Evolutionary conservation across 352 stramenopile species (phyloP).

Genomic region (Globisporangium barbulae): DNA sequence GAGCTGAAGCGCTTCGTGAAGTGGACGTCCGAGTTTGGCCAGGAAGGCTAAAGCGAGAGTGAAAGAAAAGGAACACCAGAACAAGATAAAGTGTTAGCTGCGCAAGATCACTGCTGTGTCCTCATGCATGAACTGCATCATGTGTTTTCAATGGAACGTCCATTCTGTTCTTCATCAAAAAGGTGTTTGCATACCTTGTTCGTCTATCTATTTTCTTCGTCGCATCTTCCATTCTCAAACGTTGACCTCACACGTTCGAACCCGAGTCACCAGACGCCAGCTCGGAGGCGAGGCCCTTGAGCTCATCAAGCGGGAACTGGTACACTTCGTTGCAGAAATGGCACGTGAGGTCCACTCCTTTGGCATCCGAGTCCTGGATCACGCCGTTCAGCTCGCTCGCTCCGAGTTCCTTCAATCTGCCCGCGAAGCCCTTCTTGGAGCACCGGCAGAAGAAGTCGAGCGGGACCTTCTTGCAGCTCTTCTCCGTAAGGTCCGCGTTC

Average conservation of each 20-base stretch:
- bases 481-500: slow-evolving; percentile 52
- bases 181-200: not conserved
- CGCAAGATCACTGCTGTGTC: not conserved
- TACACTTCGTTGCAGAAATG: slow-evolving; percentile 86
- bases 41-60: slow-evolving; percentile 89
- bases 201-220: slow-evolving; percentile 8
- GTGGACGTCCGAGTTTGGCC: slow-evolving; percentile 99
- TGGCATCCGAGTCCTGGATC: slow-evolving; percentile 39
- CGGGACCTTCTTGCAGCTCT: slow-evolving; percentile 52
- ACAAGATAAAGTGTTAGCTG: not conserved
- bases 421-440: slow-evolving; percentile 65
- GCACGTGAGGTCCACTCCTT: slow-evolving; percentile 71
- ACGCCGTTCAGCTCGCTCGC: slow-evolving; percentile 44
- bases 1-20: slow-evolving; percentile 97
- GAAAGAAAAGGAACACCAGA: not conserved
- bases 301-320: slow-evolving; percentile 50
- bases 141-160: slow-evolving; percentile 10
- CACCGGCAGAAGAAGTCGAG: slow-evolving; percentile 86
- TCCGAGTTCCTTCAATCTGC: slow-evolving; percentile 51
- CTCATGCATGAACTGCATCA: slow-evolving; percentile 11
- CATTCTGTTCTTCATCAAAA: not conserved
- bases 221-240: not conserved
- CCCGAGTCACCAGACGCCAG: not conserved
- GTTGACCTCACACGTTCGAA: not conserved
- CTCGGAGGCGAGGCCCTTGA: slow-evolving; percentile 26